Evolutionary conservation across 1,139 yeast genomes (phyloP).

Genomic region (Chernovozyma sophiae-reginae): DNA sequence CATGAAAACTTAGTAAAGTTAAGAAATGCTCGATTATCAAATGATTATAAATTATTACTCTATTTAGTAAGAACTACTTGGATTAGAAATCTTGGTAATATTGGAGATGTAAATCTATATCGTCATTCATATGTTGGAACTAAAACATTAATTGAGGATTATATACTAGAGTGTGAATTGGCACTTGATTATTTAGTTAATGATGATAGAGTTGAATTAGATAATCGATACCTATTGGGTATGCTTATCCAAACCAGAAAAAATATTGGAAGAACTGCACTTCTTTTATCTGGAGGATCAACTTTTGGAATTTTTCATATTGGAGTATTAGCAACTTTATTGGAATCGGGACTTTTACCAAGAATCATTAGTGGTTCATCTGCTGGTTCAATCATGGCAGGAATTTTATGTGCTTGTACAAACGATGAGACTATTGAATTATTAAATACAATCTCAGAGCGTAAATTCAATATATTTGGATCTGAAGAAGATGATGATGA

Average conservation of each 20-base stretch:
- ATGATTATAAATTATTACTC: slow-evolving; percentile 58
- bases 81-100: slow-evolving; percentile 81
- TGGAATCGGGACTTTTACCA: slow-evolving; percentile 74
- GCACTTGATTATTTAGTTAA: slow-evolving; percentile 51
- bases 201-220: slow-evolving; percentile 45
- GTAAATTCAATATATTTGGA: slow-evolving; percentile 70
- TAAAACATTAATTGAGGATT: slow-evolving; percentile 75
- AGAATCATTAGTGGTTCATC: slow-evolving; percentile 92
- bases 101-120: slow-evolving; percentile 78
- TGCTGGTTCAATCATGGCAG: slow-evolving; percentile 94
- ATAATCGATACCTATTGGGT: slow-evolving; percentile 66
- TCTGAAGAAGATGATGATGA: slow-evolving; percentile 10
- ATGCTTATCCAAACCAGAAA: slow-evolving; percentile 84
- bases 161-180: slow-evolving; percentile 68
- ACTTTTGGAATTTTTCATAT: slow-evolving; percentile 90
- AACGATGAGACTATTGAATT: slow-evolving; percentile 66
- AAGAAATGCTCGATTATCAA: slow-evolving; percentile 51
- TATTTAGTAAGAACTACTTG: slow-evolving; percentile 81
- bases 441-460: slow-evolving; percentile 49
- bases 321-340: slow-evolving; percentile 80
- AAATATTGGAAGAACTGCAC: slow-evolving; percentile 89
- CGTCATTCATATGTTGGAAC: slow-evolving; percentile 84
- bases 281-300: slow-evolving; percentile 92
- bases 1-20: slow-evolving; percentile 52
- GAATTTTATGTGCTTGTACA: slow-evolving; percentile 76